Percentiles rank a stretch among this genome's conserved stretches.
These are phyloP conservation scores for Cadophora sp. DNA, from an alignment of 2,329 filamentous ascomycete genomes.

Conservation along the genomic window DNA sequence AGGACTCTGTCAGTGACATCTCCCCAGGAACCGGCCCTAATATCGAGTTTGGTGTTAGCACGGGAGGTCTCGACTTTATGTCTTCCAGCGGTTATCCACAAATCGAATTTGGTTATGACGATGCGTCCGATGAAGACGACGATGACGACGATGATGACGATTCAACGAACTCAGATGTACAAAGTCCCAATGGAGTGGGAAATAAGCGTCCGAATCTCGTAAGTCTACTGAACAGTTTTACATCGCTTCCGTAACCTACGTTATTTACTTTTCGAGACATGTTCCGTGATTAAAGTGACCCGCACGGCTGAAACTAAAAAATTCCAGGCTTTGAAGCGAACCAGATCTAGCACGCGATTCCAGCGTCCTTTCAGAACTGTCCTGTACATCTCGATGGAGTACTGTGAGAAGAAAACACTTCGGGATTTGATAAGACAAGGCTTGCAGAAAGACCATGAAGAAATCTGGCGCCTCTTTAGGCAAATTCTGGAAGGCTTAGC, in stretches of 20 bases:
- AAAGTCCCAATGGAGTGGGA: constrained; percentile 35
- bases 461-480: constrained; percentile 89
- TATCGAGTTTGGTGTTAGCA: constrained; percentile 56
- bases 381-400: constrained; percentile 98
- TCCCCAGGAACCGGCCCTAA: constrained; percentile 39
- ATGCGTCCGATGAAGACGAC: constrained; percentile 53
- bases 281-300: no score
- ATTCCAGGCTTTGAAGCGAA: constrained; percentile 36
- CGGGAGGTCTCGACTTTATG: constrained; percentile 89
- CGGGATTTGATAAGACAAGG: constrained; percentile 84
- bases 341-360: constrained; percentile 44
- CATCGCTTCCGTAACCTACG: not conserved
- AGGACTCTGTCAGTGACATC: constrained; percentile 37
- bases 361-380: constrained; percentile 70
- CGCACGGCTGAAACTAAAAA: no score
- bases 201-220: constrained; percentile 34
- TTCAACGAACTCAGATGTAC: constrained; percentile 53
- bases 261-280: no score
- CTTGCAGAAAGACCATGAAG: constrained; percentile 74
- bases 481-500: constrained; percentile 89
- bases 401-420: constrained; percentile 88
- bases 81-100: constrained; percentile 81
- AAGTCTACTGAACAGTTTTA: constrained; percentile 1
- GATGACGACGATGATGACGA: constrained; percentile 53
- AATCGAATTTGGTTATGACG: constrained; percentile 75